These are phyloP conservation scores for Rhizopus delemar DNA, from an alignment of 371 early-diverging fungal genomes.

Conservation along the genomic window DNA sequence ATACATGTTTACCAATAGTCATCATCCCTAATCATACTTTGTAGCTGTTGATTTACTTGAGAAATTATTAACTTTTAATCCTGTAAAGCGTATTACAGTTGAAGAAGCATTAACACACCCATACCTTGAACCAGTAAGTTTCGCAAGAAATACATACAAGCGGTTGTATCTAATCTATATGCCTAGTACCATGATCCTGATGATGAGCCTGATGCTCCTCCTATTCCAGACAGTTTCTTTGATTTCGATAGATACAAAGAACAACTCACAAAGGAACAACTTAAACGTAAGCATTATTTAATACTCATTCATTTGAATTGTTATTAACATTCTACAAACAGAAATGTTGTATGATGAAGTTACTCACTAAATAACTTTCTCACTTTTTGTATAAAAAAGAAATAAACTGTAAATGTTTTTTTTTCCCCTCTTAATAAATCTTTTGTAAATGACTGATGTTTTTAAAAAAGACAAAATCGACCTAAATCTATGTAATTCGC, in stretches of 20 bases:
- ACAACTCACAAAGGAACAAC: conserved; percentile 78
- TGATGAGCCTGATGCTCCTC: conserved; percentile 79
- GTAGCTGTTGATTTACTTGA: conserved; percentile 88
- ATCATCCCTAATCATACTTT: neutral
- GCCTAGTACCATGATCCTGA: conserved; percentile 78
- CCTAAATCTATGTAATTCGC: too few species aligned
- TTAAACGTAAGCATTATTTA: conserved; percentile 60
- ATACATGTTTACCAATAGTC: neutral
- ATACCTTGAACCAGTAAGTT: conserved; percentile 60
- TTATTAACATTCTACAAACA: conserved; percentile 9
- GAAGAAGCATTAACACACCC: conserved; percentile 92
- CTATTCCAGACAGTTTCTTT: conserved; percentile 81
- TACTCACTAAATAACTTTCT: conserved; percentile 28
- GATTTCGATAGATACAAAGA: conserved; percentile 90
- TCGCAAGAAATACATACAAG: too few species aligned
- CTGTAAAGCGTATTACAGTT: conserved; percentile 90
- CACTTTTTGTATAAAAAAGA: neutral
- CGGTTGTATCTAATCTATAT: neutral
- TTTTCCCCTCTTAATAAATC: too few species aligned
- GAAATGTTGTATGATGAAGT: conserved; percentile 51
- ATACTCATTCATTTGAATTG: neutral
- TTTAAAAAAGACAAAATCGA: too few species aligned
- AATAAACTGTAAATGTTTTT: neutral
- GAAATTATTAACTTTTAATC: conserved; percentile 92
- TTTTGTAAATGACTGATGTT: too few species aligned